phyloP scores from a whole-genome alignment of 345 rosid species.

The Syzygium oleosum region DNA sequence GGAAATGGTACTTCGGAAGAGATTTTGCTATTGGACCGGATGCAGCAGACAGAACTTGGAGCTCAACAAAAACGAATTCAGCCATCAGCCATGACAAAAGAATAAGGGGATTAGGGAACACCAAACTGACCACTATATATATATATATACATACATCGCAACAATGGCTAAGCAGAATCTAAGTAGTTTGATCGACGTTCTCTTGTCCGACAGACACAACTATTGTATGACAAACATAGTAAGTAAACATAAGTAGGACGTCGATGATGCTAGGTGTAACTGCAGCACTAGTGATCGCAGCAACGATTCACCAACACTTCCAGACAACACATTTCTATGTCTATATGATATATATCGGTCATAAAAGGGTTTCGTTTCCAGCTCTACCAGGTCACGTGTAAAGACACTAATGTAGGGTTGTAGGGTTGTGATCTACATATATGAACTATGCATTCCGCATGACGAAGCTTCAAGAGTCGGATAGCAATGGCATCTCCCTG shows the following conservation, averaged over 20 bases:
- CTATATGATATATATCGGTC: too few species aligned
- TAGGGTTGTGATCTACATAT: neutral
- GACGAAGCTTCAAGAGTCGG: conserved; percentile 20
- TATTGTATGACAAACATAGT: neutral
- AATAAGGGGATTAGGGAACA: neutral
- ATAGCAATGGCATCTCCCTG: conserved; percentile 5
- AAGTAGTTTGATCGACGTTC: neutral
- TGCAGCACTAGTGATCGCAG: neutral
- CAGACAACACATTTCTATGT: neutral
- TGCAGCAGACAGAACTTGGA: neutral
- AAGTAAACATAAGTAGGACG: neutral
- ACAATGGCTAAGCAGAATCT: neutral
- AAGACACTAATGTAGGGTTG: neutral
- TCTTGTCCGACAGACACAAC: neutral
- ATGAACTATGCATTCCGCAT: neutral
- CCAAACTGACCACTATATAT: neutral
- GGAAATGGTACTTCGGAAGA: neutral
- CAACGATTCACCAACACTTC: neutral
- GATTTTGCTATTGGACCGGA: neutral
- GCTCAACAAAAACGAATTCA: neutral
- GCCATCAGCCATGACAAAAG: neutral
- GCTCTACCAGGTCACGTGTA: neutral
- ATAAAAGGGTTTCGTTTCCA: neutral
- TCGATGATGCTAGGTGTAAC: neutral
- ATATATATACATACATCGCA: neutral